Percentiles rank a stretch among this genome's conserved stretches.
These are phyloP conservation scores for Nigrograna mackinnonii DNA, from an alignment of 2,329 filamentous ascomycete genomes.

Conservation along the genomic window DNA sequence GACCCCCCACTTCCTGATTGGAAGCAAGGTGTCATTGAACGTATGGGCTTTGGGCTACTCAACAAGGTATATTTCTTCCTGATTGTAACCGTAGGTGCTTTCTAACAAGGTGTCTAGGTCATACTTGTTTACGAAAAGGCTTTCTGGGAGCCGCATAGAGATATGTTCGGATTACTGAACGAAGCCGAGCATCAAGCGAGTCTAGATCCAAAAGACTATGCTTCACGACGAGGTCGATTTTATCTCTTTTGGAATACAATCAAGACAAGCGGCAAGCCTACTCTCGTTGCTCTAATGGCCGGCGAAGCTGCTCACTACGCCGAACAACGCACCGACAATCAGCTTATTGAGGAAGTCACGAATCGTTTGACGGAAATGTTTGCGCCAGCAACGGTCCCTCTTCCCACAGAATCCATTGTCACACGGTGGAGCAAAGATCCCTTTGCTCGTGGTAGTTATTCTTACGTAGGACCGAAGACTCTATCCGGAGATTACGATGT, in stretches of 20 bases:
- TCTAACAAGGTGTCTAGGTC: conserved; percentile 47
- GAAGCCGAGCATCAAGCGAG: conserved; percentile 72
- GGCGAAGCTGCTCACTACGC: conserved; percentile 91
- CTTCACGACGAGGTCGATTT: conserved; percentile 80
- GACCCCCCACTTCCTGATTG: conserved; percentile 86
- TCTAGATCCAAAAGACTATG: conserved; percentile 78
- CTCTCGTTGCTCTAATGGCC: conserved; percentile 91
- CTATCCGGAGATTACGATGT: conserved; percentile 85
- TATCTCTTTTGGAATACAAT: conserved; percentile 98
- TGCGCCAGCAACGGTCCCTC: conserved; percentile 63
- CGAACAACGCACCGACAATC: conserved; percentile 74
- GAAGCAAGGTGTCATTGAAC: conserved; percentile 79
- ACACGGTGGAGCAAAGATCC: conserved; percentile 91
- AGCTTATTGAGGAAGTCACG: conserved; percentile 80
- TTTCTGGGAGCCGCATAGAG: conserved; percentile 87
- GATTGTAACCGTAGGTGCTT: background rate
- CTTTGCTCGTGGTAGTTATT: conserved; percentile 94
- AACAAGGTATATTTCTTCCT: conserved; percentile 69
- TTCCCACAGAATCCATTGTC: conserved; percentile 82
- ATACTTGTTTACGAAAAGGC: conserved; percentile 84
- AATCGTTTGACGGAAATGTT: conserved; percentile 78
- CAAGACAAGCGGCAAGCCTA: conserved; percentile 82
- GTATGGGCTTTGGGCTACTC: conserved; percentile 88
- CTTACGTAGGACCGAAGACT: conserved; percentile 84
- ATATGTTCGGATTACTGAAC: conserved; percentile 92